Base-by-base conservation (phyloP, 163 green algal species). In the Coccomyxa subellipsoidea region DNA sequence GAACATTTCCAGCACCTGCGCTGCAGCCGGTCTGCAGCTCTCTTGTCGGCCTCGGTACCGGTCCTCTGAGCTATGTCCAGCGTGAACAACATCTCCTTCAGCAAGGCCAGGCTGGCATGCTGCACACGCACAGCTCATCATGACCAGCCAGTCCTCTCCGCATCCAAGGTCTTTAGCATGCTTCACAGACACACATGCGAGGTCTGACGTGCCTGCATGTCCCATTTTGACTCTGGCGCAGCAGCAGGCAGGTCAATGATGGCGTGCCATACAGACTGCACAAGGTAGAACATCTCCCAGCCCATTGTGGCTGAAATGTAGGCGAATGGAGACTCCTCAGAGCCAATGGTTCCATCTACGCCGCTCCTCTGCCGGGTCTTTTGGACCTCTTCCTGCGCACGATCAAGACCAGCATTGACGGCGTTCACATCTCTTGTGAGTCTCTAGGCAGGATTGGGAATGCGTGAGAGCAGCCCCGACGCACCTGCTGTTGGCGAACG, bases 1-100 rank as follows among this genome's bases (percentile, higher is more conserved):
- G 23, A 59, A 59, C 47, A 6, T 18, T 18, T 1, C 8, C 66
- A 34, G 2, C 32, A 92, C 90, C 84, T 86, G 66, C 93, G 86
- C 85, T 96, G 92, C 78, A 98, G 84, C 25, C 90, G 80, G 84
- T 97, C 93, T 34, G 94, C 92, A 7, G 94, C 92, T 8, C 82
- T 81, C 6, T 80, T 77, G 89, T 97, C 94, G 1, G 81, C 80
- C 0, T 72, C 15, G 9, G 38, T 91, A 31, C 91, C 93, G 0
- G 76, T 54, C 3, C 84, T 47, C 29, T 89, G 80, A 0, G 94
- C 94, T 40, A 92, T 31, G 85, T 95, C 90, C 36, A 94, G 85
- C 0, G 87, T 84, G 21, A 93, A 76, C 71, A 96, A 81, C 85
- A 94, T 91, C 89, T 98, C 93, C 35, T 91, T 90, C 75, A 98